Conservation (phyloP, 2,329 filamentous ascomycete species). For the Diaporthe nobilis region DNA sequence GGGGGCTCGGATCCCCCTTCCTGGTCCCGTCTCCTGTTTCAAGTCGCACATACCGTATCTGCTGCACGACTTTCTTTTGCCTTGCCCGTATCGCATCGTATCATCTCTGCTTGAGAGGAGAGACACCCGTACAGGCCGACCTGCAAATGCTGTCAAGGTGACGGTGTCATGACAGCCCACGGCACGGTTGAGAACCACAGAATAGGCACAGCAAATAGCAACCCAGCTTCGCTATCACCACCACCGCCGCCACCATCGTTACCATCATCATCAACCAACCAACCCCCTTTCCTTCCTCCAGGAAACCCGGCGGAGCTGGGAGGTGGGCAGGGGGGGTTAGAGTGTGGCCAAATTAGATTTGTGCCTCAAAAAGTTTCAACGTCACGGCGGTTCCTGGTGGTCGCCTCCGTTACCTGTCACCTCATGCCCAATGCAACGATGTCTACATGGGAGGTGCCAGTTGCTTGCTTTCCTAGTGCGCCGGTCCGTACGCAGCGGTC, state of each 20-base stretch:
- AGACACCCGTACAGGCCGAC: not conserved
- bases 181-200: not conserved
- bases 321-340: not conserved
- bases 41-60: slow-evolving; percentile 27
- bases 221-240: not conserved
- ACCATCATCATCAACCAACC: not conserved
- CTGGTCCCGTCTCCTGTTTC: slow-evolving; percentile 39
- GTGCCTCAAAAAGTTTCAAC: slow-evolving; percentile 37
- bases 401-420: slow-evolving; percentile 27
- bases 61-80: slow-evolving; percentile 1
- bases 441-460: slow-evolving; percentile 28
- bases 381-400: slow-evolving; percentile 36
- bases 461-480: slow-evolving; percentile 28
- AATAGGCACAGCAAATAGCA: not conserved
- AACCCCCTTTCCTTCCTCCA: slow-evolving; percentile 2
- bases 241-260: not conserved
- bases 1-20: slow-evolving; percentile 33
- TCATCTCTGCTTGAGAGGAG: slow-evolving; percentile 11
- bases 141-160: not conserved
- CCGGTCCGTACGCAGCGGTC: slow-evolving; percentile 14
- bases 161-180: not conserved
- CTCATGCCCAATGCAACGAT: slow-evolving; percentile 25
- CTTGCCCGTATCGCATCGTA: slow-evolving; percentile 22
- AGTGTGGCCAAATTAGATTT: slow-evolving; percentile 26
- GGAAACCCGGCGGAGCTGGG: slow-evolving; percentile 15